A percentile compares a stretch with the other conserved stretches of the same genome.
These are phyloP conservation scores for Fusarium sp. DNA, from an alignment of 2,329 filamentous ascomycete species.

Conservation along the genomic window DNA sequence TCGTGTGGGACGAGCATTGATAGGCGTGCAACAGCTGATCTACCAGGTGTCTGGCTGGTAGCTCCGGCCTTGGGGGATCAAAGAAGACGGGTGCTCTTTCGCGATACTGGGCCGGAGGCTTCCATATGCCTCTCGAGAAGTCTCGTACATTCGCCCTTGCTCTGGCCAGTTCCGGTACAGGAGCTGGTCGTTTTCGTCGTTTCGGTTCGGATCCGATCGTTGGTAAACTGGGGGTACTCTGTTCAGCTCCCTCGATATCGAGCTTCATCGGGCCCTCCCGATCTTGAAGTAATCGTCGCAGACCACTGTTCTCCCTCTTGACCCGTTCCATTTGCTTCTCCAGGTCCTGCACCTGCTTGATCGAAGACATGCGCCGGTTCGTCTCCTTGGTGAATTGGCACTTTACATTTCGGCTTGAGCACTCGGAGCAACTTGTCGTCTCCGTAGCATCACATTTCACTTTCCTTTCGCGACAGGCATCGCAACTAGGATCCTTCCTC, in stretches of 20 bases:
- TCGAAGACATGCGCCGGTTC: conserved; percentile 97
- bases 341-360: conserved; percentile 98
- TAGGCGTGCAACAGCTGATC: conserved; percentile 83
- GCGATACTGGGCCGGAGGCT: conserved; percentile 77
- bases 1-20: conserved; percentile 79
- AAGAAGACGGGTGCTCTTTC: conserved; percentile 61
- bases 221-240: conserved; percentile 69
- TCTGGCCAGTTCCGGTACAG: conserved; percentile 76
- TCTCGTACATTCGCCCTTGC: conserved; percentile 79
- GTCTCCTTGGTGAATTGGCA: conserved; percentile 99
- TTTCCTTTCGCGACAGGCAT: conserved; percentile 90
- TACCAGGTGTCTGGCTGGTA: conserved; percentile 77
- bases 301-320: conserved; percentile 81
- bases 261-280: conserved; percentile 63
- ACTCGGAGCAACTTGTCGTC: conserved; percentile 95
- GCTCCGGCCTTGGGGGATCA: conserved; percentile 67
- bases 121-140: conserved; percentile 83
- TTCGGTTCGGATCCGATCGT: conserved; percentile 75
- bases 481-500: conserved; percentile 96
- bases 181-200: conserved; percentile 69
- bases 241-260: conserved; percentile 60
- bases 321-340: conserved; percentile 89
- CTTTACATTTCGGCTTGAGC: conserved; percentile 94
- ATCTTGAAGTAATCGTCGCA: conserved; percentile 73
- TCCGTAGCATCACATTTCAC: conserved; percentile 96